phyloP scores from a whole-genome alignment of 2,329 filamentous ascomycete genomes.

The Xylariaceae sp. region DNA sequence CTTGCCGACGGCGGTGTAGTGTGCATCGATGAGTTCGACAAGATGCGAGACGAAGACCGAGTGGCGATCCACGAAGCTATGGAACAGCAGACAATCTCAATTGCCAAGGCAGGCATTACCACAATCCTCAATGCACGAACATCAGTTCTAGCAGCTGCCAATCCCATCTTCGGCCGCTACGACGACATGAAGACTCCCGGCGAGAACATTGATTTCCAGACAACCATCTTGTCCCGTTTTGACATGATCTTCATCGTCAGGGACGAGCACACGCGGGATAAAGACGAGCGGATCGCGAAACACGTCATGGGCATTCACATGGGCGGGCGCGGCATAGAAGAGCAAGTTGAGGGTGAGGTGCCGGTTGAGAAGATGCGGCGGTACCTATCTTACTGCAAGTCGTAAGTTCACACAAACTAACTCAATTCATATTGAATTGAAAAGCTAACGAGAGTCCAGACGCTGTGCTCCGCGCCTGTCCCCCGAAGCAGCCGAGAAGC shows the following conservation, averaged over 20 bases:
- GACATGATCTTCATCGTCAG: conserved; percentile 99
- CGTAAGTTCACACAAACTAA: conserved; percentile 71
- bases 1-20: conserved; percentile 96
- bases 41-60: conserved; percentile 98
- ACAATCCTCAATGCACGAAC: conserved; percentile 97
- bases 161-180: conserved; percentile 96
- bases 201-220: conserved; percentile 99
- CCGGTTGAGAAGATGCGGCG: conserved; percentile 96
- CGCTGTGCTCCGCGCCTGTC: conserved; percentile 92
- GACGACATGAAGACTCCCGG: conserved; percentile 97
- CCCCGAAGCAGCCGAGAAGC: conserved; percentile 89
- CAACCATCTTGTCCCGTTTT: conserved; percentile 96
- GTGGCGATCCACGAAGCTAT: conserved; percentile 99
- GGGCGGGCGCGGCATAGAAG: conserved; percentile 83
- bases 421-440: not conserved
- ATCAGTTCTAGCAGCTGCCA: conserved; percentile 92
- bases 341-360: conserved; percentile 85
- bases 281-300: conserved; percentile 91
- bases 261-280: conserved; percentile 87
- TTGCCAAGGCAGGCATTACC: conserved; percentile 97
- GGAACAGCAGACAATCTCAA: conserved; percentile 99
- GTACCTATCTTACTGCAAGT: conserved; percentile 96
- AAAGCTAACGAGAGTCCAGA: conserved; percentile 52
- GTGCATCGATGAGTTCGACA: conserved; percentile 99
- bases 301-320: conserved; percentile 99